A percentile compares a stretch with the other conserved stretches of the same genome.
These are phyloP conservation scores for Lepiota subincarnata DNA, from an alignment of 768 basidiomycete species.

Conservation along the genomic window DNA sequence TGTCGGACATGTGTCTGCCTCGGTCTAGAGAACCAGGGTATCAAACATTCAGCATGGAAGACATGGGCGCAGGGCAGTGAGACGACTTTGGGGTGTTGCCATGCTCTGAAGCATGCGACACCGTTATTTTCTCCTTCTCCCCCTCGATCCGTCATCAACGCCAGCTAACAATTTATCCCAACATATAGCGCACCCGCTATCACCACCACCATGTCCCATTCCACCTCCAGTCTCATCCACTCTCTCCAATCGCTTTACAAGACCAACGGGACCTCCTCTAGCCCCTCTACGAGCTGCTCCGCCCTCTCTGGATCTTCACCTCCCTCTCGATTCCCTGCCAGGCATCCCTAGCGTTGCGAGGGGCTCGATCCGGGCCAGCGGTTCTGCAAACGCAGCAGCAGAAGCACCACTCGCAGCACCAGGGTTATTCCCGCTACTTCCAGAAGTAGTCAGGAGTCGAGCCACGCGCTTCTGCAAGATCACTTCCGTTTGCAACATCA, in stretches of 20 bases:
- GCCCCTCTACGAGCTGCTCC: conserved; percentile 52
- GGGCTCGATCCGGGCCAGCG: conserved; percentile 14
- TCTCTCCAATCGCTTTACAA: conserved; percentile 62
- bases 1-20: conserved; percentile 80
- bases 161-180: conserved; percentile 63
- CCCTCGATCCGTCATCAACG: too few species aligned
- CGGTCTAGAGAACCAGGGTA: conserved; percentile 81
- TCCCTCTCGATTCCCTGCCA: conserved; percentile 26
- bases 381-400: conserved; percentile 9
- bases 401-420: neutral
- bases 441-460: too few species aligned
- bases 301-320: conserved; percentile 63
- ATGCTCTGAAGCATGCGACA: too few species aligned
- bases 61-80: conserved; percentile 77
- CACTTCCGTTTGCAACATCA: neutral
- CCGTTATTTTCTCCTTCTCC: too few species aligned
- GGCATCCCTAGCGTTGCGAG: conserved; percentile 17
- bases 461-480: too few species aligned
- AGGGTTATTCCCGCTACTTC: neutral
- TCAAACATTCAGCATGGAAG: conserved; percentile 73
- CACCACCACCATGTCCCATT: conserved; percentile 28
- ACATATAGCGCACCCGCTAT: conserved; percentile 66
- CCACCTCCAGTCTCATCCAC: conserved; percentile 31
- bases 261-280: conserved; percentile 66
- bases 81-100: too few species aligned